Evolutionary conservation across 495 filamentous ascomycete genomes (phyloP), one percentile per base, ranked within the genome.

Genomic region (Viridothelium virens): DNA sequence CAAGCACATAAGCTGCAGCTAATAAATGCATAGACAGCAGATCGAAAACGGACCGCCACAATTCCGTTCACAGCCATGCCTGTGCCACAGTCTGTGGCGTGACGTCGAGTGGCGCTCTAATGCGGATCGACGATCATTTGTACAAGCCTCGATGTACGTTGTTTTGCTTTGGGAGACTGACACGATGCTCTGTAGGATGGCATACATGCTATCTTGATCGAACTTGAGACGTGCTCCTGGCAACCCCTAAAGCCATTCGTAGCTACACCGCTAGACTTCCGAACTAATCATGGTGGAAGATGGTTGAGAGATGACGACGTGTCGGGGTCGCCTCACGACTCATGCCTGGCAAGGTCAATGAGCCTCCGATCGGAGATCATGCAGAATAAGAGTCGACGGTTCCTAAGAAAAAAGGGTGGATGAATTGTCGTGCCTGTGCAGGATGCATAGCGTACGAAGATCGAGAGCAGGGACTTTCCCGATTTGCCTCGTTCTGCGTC

Each of bases 11-110:
- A 25, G 25, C 25, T 25, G 25, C 25, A 44, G 41, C 0, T 7
- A 7, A 14, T 44, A 14, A 14, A 44, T 53, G 48, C 18, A n/a
- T 1, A 53, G 18, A 5, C 11, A 1, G 31, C 53, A 34, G 53
- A 59, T 59, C 53, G 33, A 31, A 31, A 59, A 34, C 53, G 53
- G 53, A 59, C 33, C 33, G 53, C 53, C 53, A 59, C 53, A 59
- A 34, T 18, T 0, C 53, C 53, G 53, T n/a, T 18, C 31, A 59
- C 53, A 59, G 53, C 53, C 53, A 59, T 31, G 4, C 0, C 18
- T 53, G 14, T 14, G 53, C 53, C 53, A 4, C 53, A 59, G 5
- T 10, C 2, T 7, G 53, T 36, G 53, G 53, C 31, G 53, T 18
- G 31, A 3, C 1, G 7, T 44, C 41, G 7, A 59, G 53, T 18